These are phyloP conservation scores for Conoideocrella luteorostrata DNA, from an alignment of 2,329 filamentous ascomycete species.

Conservation along the genomic window DNA sequence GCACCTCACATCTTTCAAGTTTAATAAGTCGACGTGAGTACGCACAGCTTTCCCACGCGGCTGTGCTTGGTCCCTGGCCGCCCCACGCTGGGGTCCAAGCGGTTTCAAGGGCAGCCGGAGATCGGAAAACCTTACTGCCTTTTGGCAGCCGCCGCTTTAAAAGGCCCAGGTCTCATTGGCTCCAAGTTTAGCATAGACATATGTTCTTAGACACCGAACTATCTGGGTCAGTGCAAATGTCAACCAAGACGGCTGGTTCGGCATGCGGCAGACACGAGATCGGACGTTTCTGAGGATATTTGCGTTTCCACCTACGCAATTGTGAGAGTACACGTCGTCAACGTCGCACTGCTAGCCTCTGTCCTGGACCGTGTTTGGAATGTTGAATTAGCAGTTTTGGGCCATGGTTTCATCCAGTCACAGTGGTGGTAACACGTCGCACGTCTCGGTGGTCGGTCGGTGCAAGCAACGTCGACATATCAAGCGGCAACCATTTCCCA, in stretches of 20 bases:
- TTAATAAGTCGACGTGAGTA: not conserved
- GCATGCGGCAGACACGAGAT: not conserved
- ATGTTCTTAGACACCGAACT: not conserved
- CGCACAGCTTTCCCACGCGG: not conserved
- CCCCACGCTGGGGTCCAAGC: not conserved
- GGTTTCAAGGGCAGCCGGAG: not conserved
- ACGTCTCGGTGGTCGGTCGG: no score
- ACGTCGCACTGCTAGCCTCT: not conserved
- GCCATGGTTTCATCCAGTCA: no score
- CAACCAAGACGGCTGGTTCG: not conserved
- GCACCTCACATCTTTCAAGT: no score
- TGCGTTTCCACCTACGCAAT: no score
- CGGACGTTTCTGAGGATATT: no score
- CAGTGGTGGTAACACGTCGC: no score
- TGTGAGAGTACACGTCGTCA: not conserved
- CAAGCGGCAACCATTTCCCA: no score
- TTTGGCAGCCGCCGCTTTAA: no score
- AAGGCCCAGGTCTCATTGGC: no score
- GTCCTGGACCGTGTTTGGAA: constrained; percentile 5
- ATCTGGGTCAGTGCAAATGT: not conserved
- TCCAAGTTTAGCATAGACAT: no score
- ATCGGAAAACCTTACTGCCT: not conserved
- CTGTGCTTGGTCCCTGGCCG: not conserved
- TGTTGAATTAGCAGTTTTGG: constrained; percentile 4
- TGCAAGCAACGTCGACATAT: no score